A percentile compares a stretch with the other conserved stretches of the same genome.
Conservation (phyloP, 108 stramenopile species). For the Pseudonitzschia pungens region DNA sequence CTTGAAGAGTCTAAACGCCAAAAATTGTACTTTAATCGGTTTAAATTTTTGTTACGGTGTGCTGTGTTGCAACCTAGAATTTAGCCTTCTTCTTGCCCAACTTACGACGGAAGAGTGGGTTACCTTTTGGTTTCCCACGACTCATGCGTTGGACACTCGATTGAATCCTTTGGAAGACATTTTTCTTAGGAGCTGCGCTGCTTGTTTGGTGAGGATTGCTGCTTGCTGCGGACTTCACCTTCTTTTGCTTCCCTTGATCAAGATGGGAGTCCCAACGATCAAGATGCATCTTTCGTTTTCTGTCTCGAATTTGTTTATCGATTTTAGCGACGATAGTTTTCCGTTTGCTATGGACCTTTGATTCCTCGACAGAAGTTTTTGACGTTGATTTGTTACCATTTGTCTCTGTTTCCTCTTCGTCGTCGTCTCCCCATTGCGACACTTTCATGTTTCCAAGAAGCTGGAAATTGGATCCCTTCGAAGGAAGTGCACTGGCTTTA, state of each 20-base stretch:
- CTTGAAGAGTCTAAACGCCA: not conserved
- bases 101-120: conserved; percentile 24
- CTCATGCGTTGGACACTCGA: conserved; percentile 51
- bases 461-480: conserved; percentile 35
- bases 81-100: not conserved
- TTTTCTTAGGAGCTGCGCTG: conserved; percentile 32
- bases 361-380: not conserved
- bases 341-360: conserved; percentile 24
- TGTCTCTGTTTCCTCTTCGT: conserved; percentile 22
- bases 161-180: conserved; percentile 65
- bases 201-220: not conserved
- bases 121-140: conserved; percentile 51
- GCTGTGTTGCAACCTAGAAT: not conserved
- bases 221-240: not conserved
- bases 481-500: conserved; percentile 25
- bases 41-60: not conserved
- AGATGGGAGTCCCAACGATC: conserved; percentile 74
- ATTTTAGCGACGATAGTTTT: conserved; percentile 40
- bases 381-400: conserved; percentile 7
- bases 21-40: no score
- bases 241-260: conserved; percentile 61
- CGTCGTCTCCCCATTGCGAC: conserved; percentile 63
- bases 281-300: conserved; percentile 69
- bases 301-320: conserved; percentile 44
- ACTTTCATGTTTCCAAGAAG: conserved; percentile 61